A percentile compares a stretch with the other conserved stretches of the same genome.
phyloP scores from a whole-genome alignment of 768 basidiomycete genomes.

The Cyclocybe cylindracea region DNA sequence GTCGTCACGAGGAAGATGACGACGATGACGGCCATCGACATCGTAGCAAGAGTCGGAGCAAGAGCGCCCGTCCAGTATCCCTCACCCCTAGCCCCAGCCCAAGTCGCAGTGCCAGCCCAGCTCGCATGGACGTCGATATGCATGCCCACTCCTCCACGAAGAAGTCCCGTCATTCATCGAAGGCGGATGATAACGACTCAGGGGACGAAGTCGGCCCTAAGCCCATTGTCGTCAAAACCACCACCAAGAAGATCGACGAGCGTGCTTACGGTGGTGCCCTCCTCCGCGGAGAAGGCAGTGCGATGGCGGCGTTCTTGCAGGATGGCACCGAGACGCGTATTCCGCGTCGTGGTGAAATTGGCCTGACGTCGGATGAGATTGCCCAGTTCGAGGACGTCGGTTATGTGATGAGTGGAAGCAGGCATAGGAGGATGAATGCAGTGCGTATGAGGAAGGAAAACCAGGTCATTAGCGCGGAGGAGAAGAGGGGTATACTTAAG shows the following conservation, averaged over 20 bases:
- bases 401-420: slow-evolving; percentile 96
- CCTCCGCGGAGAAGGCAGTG: slow-evolving; percentile 92
- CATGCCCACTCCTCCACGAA: slow-evolving; percentile 1
- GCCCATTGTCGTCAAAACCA: slow-evolving; percentile 47
- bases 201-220: slow-evolving; percentile 82
- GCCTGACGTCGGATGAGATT: slow-evolving; percentile 85
- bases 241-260: slow-evolving; percentile 67
- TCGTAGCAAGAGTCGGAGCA: slow-evolving; percentile 10
- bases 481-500: slow-evolving; percentile 95
- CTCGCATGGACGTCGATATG: slow-evolving; percentile 14
- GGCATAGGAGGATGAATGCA: slow-evolving; percentile 97
- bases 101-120: slow-evolving; percentile 15
- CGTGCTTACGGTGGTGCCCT: slow-evolving; percentile 89
- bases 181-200: slow-evolving; percentile 18
- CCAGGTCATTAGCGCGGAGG: slow-evolving; percentile 98
- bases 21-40: slow-evolving; percentile 34
- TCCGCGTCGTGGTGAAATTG: slow-evolving; percentile 98
- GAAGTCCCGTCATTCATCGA: slow-evolving; percentile 4
- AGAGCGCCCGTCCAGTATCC: slow-evolving; percentile 6
- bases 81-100: not conserved
- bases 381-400: slow-evolving; percentile 86
- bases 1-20: slow-evolving; percentile 29
- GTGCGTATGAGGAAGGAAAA: slow-evolving; percentile 99
- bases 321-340: slow-evolving; percentile 86
- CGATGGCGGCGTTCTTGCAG: slow-evolving; percentile 96